These are phyloP conservation scores for Solioccasus polychromus DNA, from an alignment of 768 basidiomycete genomes.

Conservation along the genomic window DNA sequence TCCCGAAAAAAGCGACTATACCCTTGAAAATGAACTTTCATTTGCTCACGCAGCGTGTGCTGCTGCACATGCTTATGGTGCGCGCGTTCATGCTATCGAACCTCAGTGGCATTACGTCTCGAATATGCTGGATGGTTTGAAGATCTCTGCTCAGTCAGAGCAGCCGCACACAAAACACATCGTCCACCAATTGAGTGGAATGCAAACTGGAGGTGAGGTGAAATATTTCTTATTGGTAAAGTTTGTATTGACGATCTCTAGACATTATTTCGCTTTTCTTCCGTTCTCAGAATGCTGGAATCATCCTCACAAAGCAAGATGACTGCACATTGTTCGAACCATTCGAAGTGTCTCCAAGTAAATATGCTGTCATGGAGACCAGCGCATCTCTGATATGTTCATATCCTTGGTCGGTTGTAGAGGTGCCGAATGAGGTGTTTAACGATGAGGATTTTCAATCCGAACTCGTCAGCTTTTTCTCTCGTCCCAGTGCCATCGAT, in stretches of 20 bases:
- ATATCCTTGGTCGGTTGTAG: conserved; percentile 20
- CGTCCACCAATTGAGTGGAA: background rate
- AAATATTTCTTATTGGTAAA: background rate
- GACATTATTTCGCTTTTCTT: conserved; percentile 38
- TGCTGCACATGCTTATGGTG: conserved; percentile 2
- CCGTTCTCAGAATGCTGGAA: conserved; percentile 40
- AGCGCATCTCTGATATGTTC: conserved; percentile 24
- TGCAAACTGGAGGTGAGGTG: background rate
- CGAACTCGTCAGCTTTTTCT: conserved; percentile 20
- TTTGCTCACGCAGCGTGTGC: background rate
- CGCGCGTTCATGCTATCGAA: background rate
- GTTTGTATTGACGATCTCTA: conserved; percentile 11
- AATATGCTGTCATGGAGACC: conserved; percentile 32
- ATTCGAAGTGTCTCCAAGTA: conserved; percentile 39
- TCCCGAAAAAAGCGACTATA: background rate
- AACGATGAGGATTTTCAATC: conserved; percentile 8
- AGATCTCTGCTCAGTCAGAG: background rate
- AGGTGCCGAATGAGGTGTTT: conserved; percentile 7
- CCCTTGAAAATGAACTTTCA: background rate
- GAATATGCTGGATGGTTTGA: conserved; percentile 4
- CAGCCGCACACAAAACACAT: background rate
- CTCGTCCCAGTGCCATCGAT: conserved; percentile 7
- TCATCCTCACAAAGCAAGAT: conserved; percentile 33
- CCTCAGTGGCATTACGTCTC: conserved; percentile 1
- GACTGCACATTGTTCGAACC: conserved; percentile 33